phyloP scores from a whole-genome alignment of 495 filamentous ascomycete species.

The Penicillium cataractarum region DNA sequence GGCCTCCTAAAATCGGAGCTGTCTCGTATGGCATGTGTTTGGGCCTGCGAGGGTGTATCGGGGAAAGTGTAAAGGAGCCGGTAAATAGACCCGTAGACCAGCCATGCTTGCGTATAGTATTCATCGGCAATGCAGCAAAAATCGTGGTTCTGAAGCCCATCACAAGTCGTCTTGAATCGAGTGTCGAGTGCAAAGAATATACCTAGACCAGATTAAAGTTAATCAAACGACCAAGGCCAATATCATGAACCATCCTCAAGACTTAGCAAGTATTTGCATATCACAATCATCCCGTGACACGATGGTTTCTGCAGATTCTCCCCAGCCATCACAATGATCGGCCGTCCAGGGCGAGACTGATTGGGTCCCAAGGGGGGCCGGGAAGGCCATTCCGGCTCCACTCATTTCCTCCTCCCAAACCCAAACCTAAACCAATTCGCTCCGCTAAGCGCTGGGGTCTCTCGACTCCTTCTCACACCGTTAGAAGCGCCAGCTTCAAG shows the following conservation, averaged over 20 bases:
- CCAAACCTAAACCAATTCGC: neutral
- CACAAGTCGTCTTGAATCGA: neutral
- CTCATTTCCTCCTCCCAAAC: neutral
- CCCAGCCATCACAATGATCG: conserved; percentile 4
- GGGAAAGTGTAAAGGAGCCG: neutral
- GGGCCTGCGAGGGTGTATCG: neutral
- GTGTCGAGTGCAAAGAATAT: neutral
- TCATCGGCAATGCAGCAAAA: neutral
- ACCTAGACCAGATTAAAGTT: neutral
- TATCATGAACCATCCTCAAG: neutral
- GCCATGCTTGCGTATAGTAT: neutral
- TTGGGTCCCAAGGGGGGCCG: conserved; percentile 2
- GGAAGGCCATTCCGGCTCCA: conserved; percentile 1
- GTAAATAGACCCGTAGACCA: neutral
- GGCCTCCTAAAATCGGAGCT: neutral
- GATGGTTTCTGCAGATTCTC: neutral
- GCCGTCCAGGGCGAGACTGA: neutral
- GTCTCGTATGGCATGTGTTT: neutral
- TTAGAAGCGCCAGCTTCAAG: conserved; percentile 9
- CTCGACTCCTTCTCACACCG: neutral
- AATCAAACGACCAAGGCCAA: neutral
- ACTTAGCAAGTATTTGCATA: neutral
- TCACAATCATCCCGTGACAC: neutral
- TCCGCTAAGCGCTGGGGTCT: conserved; percentile 2
- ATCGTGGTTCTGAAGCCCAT: too few species aligned